Evolutionary conservation across 2,329 filamentous ascomycete genomes (phyloP).

Genomic region (Paecilomyces dactylethromorphus): DNA sequence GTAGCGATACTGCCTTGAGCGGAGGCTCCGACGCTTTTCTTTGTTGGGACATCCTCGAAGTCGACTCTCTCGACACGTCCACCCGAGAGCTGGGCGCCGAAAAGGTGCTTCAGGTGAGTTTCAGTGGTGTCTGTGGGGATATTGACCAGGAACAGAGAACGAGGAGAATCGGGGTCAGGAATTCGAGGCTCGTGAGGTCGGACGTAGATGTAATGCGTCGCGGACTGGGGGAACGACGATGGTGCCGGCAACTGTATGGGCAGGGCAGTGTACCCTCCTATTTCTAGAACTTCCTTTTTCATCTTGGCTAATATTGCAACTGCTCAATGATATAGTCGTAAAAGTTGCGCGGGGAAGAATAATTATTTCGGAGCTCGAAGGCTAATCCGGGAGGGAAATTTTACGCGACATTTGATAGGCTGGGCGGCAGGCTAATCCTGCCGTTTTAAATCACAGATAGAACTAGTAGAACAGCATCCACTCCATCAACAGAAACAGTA

Average conservation of each 20-base stretch:
- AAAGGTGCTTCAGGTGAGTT: constrained; percentile 67
- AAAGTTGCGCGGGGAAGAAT: neutral
- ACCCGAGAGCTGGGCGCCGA: constrained; percentile 66
- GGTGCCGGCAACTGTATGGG: constrained; percentile 59
- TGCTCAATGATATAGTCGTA: neutral
- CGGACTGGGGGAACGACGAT: constrained; percentile 55
- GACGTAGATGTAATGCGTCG: constrained; percentile 79
- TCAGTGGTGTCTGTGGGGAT: constrained; percentile 78
- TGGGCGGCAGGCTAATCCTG: constrained; percentile 8
- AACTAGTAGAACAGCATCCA: neutral
- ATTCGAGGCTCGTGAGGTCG: constrained; percentile 76
- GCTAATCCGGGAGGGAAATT: constrained; percentile 11
- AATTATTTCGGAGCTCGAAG: constrained; percentile 4
- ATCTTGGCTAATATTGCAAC: constrained; percentile 17
- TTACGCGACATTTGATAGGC: constrained; percentile 9
- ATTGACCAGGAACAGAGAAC: constrained; percentile 88
- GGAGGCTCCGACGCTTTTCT: constrained; percentile 18
- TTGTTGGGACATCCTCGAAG: constrained; percentile 56
- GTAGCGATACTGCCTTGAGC: constrained; percentile 16
- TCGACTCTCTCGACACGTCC: constrained; percentile 70
- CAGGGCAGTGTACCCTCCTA: constrained; percentile 62
- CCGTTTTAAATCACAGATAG: neutral
- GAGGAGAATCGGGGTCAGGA: constrained; percentile 63
- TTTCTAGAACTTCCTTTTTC: constrained; percentile 29
- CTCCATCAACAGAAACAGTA: neutral